Evolutionary conservation across 2,329 filamentous ascomycete species (phyloP).

Genomic region (Hypoxylon sp.): DNA sequence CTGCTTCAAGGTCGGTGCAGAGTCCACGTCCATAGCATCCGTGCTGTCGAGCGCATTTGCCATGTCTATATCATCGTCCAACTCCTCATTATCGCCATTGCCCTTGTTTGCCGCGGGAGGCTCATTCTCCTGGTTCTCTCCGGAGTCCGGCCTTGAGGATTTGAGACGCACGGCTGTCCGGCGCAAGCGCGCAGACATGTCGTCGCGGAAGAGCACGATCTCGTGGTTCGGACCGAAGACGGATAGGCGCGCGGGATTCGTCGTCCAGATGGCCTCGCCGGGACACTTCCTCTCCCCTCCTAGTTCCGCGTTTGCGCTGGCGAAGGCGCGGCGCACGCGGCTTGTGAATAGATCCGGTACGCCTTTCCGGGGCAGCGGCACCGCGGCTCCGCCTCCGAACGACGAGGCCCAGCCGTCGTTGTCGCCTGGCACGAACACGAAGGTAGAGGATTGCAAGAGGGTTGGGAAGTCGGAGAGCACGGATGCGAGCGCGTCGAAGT

Average conservation of each 20-base stretch:
- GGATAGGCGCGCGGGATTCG: conserved; percentile 85
- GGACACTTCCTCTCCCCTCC: conserved; percentile 60
- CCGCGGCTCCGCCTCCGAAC: conserved; percentile 81
- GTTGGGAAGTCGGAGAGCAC: conserved; percentile 86
- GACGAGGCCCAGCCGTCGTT: conserved; percentile 97
- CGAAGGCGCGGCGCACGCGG: conserved; percentile 84
- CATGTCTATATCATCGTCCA: conserved; percentile 55
- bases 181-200: conserved; percentile 83
- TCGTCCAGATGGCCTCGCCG: conserved; percentile 88
- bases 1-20: conserved; percentile 41
- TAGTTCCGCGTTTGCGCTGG: conserved; percentile 79
- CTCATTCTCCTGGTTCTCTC: conserved; percentile 54
- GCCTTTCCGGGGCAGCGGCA: conserved; percentile 76
- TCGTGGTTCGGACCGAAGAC: conserved; percentile 92
- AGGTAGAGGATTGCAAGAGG: conserved; percentile 83
- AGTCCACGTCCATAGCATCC: conserved; percentile 64
- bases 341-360: conserved; percentile 94
- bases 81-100: conserved; percentile 10
- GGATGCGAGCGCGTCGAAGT: conserved; percentile 89
- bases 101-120: conserved; percentile 41
- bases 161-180: conserved; percentile 82
- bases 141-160: conserved; percentile 51
- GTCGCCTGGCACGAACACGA: conserved; percentile 94
- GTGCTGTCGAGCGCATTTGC: conserved; percentile 48
- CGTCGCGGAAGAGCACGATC: conserved; percentile 88